Evolutionary conservation across 139 green algal species (phyloP).

Genomic region (Closterium sp.): DNA sequence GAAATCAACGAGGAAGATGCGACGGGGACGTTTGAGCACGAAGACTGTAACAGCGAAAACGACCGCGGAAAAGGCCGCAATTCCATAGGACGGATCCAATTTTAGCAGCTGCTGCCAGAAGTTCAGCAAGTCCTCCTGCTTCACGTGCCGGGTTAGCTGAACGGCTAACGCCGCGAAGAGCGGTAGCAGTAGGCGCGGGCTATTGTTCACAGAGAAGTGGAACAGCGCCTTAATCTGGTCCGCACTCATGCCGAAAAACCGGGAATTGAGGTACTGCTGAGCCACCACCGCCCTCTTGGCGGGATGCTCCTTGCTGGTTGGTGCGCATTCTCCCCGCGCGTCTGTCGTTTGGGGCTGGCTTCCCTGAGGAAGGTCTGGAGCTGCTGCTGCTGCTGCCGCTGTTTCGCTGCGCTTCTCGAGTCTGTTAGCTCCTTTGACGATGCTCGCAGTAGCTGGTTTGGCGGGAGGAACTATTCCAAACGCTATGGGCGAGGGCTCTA

Average conservation of each 20-base stretch:
- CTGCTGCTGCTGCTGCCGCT: neutral
- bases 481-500: neutral
- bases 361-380: neutral
- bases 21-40: conserved; percentile 40
- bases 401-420: neutral
- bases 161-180: conserved; percentile 35
- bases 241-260: conserved; percentile 57
- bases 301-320: neutral
- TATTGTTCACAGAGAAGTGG: conserved; percentile 65
- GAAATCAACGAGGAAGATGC: conserved; percentile 93
- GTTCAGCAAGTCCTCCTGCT: conserved; percentile 65
- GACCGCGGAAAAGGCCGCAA: conserved; percentile 20
- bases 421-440: neutral
- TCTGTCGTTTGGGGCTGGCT: neutral
- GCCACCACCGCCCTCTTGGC: neutral
- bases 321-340: neutral
- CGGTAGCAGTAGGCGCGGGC: conserved; percentile 54
- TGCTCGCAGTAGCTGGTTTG: neutral
- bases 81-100: conserved; percentile 76
- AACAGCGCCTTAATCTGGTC: conserved; percentile 92
- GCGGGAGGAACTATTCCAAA: neutral
- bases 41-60: conserved; percentile 42
- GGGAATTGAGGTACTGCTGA: neutral
- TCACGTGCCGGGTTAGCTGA: conserved; percentile 49
- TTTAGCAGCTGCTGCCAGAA: conserved; percentile 79